These are phyloP conservation scores for Colletotrichum magnum DNA, from an alignment of 2,329 filamentous ascomycete genomes.

Conservation along the genomic window DNA sequence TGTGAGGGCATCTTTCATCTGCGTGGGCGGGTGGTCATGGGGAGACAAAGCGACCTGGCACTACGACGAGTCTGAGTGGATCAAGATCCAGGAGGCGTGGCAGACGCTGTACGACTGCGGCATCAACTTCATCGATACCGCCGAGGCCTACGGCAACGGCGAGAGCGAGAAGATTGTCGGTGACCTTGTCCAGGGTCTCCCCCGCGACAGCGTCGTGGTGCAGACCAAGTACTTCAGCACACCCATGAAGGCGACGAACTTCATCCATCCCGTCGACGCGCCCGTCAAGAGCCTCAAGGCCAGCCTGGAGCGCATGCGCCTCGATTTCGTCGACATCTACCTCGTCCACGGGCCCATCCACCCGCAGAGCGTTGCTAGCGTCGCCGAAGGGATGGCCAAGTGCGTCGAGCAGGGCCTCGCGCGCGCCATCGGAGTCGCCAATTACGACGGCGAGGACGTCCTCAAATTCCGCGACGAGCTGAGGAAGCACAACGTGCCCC, in stretches of 20 bases:
- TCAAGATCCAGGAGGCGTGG: constrained; percentile 10
- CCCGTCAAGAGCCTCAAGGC: not conserved
- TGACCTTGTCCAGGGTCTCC: not conserved
- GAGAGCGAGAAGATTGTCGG: constrained; percentile 11
- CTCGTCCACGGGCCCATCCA: constrained; percentile 16
- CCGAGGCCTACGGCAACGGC: not conserved
- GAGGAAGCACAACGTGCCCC: not conserved
- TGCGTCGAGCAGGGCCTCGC: constrained; percentile 10
- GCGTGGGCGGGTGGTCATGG: constrained; percentile 12
- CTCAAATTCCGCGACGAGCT: constrained; percentile 10
- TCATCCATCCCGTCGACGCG: constrained; percentile 9
- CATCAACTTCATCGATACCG: constrained; percentile 19
- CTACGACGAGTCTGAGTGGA: constrained; percentile 13
- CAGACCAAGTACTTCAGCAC: constrained; percentile 16
- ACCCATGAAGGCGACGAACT: not conserved
- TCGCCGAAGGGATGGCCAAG: not conserved
- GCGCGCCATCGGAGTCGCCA: not conserved
- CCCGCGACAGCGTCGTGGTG: constrained; percentile 6
- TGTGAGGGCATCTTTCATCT: not conserved
- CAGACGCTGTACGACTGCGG: not conserved
- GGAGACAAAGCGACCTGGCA: not conserved
- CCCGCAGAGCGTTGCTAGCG: not conserved
- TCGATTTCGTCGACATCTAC: constrained; percentile 13
- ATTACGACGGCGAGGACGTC: not conserved
- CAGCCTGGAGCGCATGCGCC: not conserved